Evolutionary conservation across 208 protist species (phyloP), one percentile per base, ranked within the genome.

Genomic region (Trypanosoma platydactyli): DNA sequence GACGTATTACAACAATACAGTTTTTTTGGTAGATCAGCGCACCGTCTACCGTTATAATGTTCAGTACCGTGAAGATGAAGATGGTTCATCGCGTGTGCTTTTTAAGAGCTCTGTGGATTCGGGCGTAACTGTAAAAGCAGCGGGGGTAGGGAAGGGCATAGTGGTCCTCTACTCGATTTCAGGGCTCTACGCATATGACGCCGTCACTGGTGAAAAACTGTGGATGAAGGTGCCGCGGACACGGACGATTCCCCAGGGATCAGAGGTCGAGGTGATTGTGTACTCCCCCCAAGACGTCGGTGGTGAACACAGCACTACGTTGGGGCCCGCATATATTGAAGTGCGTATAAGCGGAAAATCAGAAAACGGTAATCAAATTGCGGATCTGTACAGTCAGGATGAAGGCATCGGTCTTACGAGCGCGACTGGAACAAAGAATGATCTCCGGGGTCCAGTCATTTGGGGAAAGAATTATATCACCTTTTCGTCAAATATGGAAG

Each of bases 1-100:
- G 66, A 20, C 56, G 0, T 72, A 72, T 45, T 72, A 72, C 46
- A 72, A 72, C 30, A 72, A 72, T 29, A 72, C 66, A 29, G 58
- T 72, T 1, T 72, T 54, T 65, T 13, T 72, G 25, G 66, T 72
- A 6, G 55, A 64, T 45, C 29, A 56, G 41, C 49, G 29, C 25
- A 53, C 3, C 11, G 20, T 64, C 16, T 72, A 33, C 9, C 66
- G 52, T 51, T 64, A 51, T 33, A 33, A 72, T 64, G 64, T 69
- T 60, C 64, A 69, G 29, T 53, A 69, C 35, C 13, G 25, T 58
- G 41, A 59, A 54, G 29, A 27, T 27, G 42, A 60, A 4, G 27
- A 53, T 56, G 9, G 6, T 33, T 13, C 18, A 12, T 54, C 51
- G 13, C 64, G 53, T 59, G 35, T 69, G n/a, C 50, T 69, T 61